phyloP scores from a whole-genome alignment of 2,329 filamentous ascomycete species.

The Sarocladium brachiariae region DNA sequence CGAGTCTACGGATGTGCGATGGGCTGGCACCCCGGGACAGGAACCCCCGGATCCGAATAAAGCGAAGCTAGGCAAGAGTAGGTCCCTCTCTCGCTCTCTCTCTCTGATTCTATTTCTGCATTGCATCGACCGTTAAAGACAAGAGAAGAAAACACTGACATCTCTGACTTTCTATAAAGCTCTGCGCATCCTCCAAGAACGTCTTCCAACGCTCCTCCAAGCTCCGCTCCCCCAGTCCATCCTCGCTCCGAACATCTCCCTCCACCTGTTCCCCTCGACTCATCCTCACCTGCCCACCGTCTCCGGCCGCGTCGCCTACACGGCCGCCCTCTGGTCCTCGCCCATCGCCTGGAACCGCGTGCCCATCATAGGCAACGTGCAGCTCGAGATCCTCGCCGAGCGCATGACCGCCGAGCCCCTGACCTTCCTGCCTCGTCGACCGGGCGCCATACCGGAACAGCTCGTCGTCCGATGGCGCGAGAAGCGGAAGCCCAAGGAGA shows the following conservation, averaged over 20 bases:
- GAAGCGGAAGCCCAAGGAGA: constrained; percentile 24
- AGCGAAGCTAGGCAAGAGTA: constrained; percentile 57
- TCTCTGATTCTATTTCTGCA: no score
- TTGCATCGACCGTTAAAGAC: no score
- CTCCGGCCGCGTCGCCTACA: constrained; percentile 82
- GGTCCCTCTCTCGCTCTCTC: no score
- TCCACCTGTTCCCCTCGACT: constrained; percentile 66
- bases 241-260: constrained; percentile 65
- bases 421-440: constrained; percentile 37
- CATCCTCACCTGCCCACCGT: constrained; percentile 90
- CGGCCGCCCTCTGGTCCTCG: constrained; percentile 89
- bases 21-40: constrained; percentile 21
- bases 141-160: no score
- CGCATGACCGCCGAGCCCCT: constrained; percentile 65
- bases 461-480: constrained; percentile 83
- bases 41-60: constrained; percentile 48
- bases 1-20: constrained; percentile 22
- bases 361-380: constrained; percentile 84
- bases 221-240: constrained; percentile 66
- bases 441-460: constrained; percentile 64
- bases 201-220: constrained; percentile 60
- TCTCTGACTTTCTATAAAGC: constrained; percentile 34
- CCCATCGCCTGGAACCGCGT: constrained; percentile 93
- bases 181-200: constrained; percentile 57
- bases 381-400: constrained; percentile 80